Percentiles rank a stretch among this genome's conserved stretches.
Conservation (phyloP, 23 red algal genomes). For the Gracilaria vermiculophylla region DNA sequence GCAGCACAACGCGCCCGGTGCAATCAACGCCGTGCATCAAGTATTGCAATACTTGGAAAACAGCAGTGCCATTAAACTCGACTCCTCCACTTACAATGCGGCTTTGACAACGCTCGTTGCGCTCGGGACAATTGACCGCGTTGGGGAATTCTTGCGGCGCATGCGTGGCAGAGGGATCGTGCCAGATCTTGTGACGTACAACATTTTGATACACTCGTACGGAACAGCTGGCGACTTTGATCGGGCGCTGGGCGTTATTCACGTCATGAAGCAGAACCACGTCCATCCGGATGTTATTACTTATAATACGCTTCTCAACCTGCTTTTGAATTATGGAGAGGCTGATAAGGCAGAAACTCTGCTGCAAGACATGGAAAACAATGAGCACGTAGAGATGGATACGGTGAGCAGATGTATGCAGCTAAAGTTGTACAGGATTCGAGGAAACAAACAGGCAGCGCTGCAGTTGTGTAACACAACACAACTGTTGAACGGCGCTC, state of each 20-base stretch:
- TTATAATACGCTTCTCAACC: slow-evolving; percentile 1
- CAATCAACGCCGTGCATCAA: not conserved
- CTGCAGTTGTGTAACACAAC: not conserved
- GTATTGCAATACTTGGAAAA: slow-evolving; percentile 13
- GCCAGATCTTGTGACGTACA: slow-evolving; percentile 55
- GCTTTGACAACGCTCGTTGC: not conserved
- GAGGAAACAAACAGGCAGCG: not conserved
- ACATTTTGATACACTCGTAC: slow-evolving; percentile 34
- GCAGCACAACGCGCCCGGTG: not conserved
- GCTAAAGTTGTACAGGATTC: slow-evolving; percentile 23
- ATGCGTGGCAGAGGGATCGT: slow-evolving; percentile 11
- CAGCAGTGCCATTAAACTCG: not conserved
- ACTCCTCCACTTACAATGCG: slow-evolving; percentile 16
- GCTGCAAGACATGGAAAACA: not conserved
- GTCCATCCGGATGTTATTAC: slow-evolving; percentile 40
- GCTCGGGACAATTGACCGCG: not conserved
- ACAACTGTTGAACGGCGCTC: not conserved
- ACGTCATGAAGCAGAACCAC: slow-evolving; percentile 29
- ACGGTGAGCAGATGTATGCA: not conserved
- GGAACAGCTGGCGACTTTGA: slow-evolving; percentile 9
- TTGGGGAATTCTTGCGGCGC: not conserved
- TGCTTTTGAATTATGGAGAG: not conserved
- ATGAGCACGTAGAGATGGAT: slow-evolving; percentile 23
- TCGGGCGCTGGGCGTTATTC: slow-evolving; percentile 12
- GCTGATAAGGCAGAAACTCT: not conserved